Base-by-base conservation (phyloP, 164 flowering plant species). In the Buxus sempervirens region DNA sequence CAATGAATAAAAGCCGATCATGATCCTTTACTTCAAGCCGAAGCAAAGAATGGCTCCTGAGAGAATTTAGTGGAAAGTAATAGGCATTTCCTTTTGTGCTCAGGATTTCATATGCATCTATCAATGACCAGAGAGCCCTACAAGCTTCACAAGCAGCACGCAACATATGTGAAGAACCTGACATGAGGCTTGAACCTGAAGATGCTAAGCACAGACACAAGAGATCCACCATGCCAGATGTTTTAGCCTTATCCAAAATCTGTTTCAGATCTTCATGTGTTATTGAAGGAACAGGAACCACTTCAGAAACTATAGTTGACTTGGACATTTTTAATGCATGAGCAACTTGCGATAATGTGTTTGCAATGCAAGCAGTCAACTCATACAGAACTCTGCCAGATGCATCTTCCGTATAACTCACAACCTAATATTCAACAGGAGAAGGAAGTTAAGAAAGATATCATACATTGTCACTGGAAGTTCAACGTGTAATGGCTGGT, bases 111-210 rank as follows among this genome's bases (percentile, higher is more conserved):
- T 77, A 63, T 51, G 91, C 90, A 81, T 88, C 82, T 58, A 86
- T 72, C 68, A 96, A 66, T 27, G 83, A 88, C 97, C 98, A 96
- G n/a, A 92, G 70, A 61, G 91, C 96, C 72, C 80, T 82, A 75
- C 91, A 87, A 15, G 91, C 89, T 84, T 92, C 99, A 63, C 86
- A 81, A 72, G 97, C 97, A 71, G 89, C 93, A 64, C 88, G 88
- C 64, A 84, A 73, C 73, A 88, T 76, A 79, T 78, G 79, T 72
- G 91, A 77, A 65, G 96, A 88, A 68, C 95, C 96, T 55, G 91
- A 82, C 67, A 75, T 78, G 58, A 88, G 89, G 73, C 96, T 83
- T 24, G 88, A 72, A 23, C 99, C 99, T 27, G 90, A 81, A 70
- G 75, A 69, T 41, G 80, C 85, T 72, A 96, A 79, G 82, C 90